phyloP scores from a whole-genome alignment of 176 grass and related monocot species.

The Saccharum spontaneum region DNA sequence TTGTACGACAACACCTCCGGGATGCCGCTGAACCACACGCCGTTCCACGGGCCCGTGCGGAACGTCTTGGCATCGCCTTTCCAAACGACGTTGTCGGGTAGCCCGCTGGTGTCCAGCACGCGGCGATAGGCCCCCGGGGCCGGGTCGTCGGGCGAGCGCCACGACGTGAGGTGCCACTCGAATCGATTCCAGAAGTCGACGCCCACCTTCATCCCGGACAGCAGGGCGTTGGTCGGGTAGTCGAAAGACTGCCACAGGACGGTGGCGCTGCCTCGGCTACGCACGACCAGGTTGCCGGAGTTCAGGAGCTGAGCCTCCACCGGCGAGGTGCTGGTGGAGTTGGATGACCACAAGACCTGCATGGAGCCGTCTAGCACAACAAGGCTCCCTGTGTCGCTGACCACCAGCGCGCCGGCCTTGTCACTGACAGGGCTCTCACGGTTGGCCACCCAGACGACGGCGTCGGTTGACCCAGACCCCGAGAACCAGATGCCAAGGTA shows the following conservation, averaged over 20 bases:
- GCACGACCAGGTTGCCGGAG: not conserved
- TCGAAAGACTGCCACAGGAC: not conserved
- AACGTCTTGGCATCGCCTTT: not conserved
- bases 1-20: slow-evolving; percentile 21
- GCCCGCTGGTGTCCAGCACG: not conserved
- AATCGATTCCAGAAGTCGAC: slow-evolving; percentile 21
- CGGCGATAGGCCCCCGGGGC: not conserved
- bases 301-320: no score
- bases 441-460: no score
- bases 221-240: not conserved
- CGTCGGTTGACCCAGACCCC: not conserved
- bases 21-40: slow-evolving; percentile 23
- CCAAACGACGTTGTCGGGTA: slow-evolving; percentile 12
- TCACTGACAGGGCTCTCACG: no score
- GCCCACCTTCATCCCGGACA: not conserved
- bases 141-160: slow-evolving; percentile 16
- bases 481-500: slow-evolving; percentile 36
- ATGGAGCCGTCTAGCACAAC: no score
- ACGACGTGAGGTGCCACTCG: slow-evolving; percentile 19
- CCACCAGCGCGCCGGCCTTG: no score
- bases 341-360: no score
- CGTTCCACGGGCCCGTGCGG: slow-evolving; percentile 16
- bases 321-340: no score
- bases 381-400: no score
- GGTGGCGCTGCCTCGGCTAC: not conserved